phyloP scores from a whole-genome alignment of 495 filamentous ascomycete species.

The Penicillium psychrofluorescens region DNA sequence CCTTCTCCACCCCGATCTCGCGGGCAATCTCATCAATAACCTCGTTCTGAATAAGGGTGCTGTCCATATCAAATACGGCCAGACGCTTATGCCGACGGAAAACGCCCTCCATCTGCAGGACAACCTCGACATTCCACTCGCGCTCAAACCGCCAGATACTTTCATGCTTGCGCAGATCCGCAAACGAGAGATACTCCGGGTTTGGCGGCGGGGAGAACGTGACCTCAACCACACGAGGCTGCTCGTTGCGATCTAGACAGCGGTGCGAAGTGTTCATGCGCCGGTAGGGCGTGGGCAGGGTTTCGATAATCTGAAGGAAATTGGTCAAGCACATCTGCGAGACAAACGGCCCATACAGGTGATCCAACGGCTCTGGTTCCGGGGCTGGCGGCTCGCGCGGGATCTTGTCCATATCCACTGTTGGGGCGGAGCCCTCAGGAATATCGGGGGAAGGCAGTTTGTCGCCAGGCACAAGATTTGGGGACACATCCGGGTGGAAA shows the following conservation, averaged over 20 bases:
- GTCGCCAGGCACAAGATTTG: conserved; percentile 14
- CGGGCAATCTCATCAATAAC: conserved; percentile 91
- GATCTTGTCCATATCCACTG: conserved; percentile 58
- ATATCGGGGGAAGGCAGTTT: conserved; percentile 33
- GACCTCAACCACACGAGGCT: conserved; percentile 64
- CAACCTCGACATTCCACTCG: conserved; percentile 81
- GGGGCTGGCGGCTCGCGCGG: conserved; percentile 62
- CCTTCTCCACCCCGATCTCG: conserved; percentile 62
- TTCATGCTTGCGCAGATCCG: conserved; percentile 68
- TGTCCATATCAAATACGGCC: conserved; percentile 97
- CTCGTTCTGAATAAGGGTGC: conserved; percentile 90
- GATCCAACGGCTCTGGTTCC: conserved; percentile 61
- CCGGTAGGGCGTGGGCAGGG: conserved; percentile 55
- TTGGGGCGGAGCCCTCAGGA: conserved; percentile 51
- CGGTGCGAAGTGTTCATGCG: conserved; percentile 60
- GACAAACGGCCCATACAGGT: conserved; percentile 68
- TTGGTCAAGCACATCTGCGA: conserved; percentile 76
- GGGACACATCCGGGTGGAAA: conserved; percentile 33
- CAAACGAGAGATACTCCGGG: conserved; percentile 58
- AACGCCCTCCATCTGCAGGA: conserved; percentile 62
- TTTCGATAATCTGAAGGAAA: conserved; percentile 68
- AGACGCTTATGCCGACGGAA: conserved; percentile 71
- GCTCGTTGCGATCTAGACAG: conserved; percentile 55
- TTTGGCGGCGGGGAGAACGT: conserved; percentile 60
- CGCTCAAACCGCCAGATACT: conserved; percentile 73